Percentiles rank a stretch among this genome's conserved stretches.
Conservation (phyloP, 1,139 yeast species). For the Magnusiomyces clavatus region DNA sequence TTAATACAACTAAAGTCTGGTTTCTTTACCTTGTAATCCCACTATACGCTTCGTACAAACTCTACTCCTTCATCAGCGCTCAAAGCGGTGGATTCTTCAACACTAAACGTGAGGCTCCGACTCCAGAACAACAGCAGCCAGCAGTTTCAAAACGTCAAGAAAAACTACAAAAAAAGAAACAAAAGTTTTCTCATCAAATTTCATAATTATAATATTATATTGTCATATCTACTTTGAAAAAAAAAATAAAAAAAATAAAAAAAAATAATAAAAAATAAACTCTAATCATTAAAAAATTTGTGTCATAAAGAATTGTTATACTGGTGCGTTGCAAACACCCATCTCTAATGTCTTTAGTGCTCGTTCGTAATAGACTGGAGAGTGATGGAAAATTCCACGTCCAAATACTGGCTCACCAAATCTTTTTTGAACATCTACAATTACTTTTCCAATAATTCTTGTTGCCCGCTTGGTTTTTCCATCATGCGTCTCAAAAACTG, state of each 20-base stretch:
- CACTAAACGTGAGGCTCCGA: conserved; percentile 17
- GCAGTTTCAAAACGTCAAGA: conserved; percentile 46
- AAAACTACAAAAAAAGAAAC: conserved; percentile 44
- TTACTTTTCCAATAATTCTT: conserved; percentile 26
- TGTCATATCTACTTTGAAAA: background rate
- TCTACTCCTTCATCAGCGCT: conserved; percentile 27
- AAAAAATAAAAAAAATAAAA: conserved; percentile 9
- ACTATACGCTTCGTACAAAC: conserved; percentile 49
- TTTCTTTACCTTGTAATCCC: conserved; percentile 42
- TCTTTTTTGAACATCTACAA: conserved; percentile 29
- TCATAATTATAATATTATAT: background rate
- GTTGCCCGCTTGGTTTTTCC: conserved; percentile 28
- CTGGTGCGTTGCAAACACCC: conserved; percentile 25
- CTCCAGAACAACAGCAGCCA: conserved; percentile 6
- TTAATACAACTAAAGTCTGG: conserved; percentile 60
- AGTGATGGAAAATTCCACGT: conserved; percentile 31
- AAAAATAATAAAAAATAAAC: background rate
- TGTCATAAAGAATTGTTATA: background rate
- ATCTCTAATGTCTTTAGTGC: conserved; percentile 26
- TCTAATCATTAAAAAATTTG: background rate
- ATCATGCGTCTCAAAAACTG: conserved; percentile 27
- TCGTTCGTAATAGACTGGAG: conserved; percentile 31
- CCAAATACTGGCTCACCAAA: conserved; percentile 32
- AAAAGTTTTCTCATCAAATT: conserved; percentile 20
- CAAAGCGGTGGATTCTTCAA: conserved; percentile 15